Evolutionary conservation across 2,329 filamentous ascomycete genomes (phyloP), one percentile per base, ranked within the genome.

Genomic region (Ophiostoma ips): DNA sequence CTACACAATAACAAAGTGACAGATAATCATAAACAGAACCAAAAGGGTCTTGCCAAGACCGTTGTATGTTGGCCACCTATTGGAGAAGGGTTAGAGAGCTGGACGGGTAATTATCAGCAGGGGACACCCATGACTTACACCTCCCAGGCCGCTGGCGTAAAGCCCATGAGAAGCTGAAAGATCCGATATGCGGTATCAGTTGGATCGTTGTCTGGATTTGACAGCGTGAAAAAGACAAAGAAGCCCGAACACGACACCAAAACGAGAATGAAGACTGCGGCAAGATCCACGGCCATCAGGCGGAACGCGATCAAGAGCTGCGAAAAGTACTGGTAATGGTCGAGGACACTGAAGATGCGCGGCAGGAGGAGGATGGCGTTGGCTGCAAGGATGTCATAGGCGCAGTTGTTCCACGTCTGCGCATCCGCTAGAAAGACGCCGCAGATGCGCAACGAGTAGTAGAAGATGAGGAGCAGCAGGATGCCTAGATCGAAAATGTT

Each of bases 281-380:
- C 77, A 21, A 96, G 69, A 62, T 96, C 90, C 46, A 89, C 77
- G 1, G 87, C 87, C 88, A 96, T 95, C 62, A 95, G 79, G 18
- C 89, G 81, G 61, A 96, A 95, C 3, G 89, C 89, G 56, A 95
- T 94, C 48, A 95, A 75, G 18, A 96, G 74, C 65, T 95, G 90
- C 1, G 89, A 95, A 63, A 95, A 95, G 66, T 95, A 95, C 57
- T 86, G 85, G 63, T 94, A 95, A 64, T 95, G 89, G 61, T 96
- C 90, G 53, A 96, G 73, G 15, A 95, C 80, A 52, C 87, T 94
- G 67, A 95, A 95, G 15, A 95, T 80, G 43, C 90, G 83, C 33
- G 90, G 90, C 57, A 95, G 83, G 1, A 96, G 73, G 37, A 96
- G 71, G 16, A 96, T 86, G 5, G 89, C 89, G 59, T 89, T 94